These are phyloP conservation scores for Galeopsis tetrahit DNA, from an alignment of 257 asterid species.

Conservation along the genomic window DNA sequence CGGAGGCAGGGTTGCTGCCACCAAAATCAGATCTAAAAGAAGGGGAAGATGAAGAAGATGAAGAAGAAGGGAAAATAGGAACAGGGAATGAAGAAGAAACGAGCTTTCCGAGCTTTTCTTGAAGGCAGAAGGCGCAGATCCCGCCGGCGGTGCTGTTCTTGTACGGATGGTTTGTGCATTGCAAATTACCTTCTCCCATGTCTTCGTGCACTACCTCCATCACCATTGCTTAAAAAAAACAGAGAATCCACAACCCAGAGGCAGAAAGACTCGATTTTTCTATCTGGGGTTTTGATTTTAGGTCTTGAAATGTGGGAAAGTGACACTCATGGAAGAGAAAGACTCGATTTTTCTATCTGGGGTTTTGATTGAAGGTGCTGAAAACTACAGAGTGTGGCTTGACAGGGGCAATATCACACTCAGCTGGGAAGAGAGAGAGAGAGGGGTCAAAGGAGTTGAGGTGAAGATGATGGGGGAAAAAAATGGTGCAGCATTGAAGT, in stretches of 20 bases:
- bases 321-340: background rate
- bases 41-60: constrained; percentile 76
- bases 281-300: constrained; percentile 29
- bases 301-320: background rate
- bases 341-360: background rate
- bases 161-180: constrained; percentile 82
- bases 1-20: constrained; percentile 26
- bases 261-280: background rate
- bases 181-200: constrained; percentile 78
- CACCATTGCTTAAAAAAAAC: constrained; percentile 54
- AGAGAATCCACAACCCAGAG: background rate
- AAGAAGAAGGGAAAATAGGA: constrained; percentile 74
- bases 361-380: constrained; percentile 3
- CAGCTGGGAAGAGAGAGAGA: constrained; percentile 16
- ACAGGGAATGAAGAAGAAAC: constrained; percentile 87
- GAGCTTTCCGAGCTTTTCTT: constrained; percentile 95
- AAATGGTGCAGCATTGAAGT: constrained; percentile 67
- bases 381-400: constrained; percentile 31
- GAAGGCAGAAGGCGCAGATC: constrained; percentile 94
- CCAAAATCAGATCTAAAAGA: constrained; percentile 89
- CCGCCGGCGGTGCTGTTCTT: constrained; percentile 90
- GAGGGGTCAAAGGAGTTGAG: constrained; percentile 39
- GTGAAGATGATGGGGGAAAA: constrained; percentile 32
- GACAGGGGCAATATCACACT: constrained; percentile 4
- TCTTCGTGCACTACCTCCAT: constrained; percentile 98